A percentile compares a stretch with the other conserved stretches of the same genome.
Conservation (phyloP, 257 asterid genomes). For the Orobanche coerulescens region DNA sequence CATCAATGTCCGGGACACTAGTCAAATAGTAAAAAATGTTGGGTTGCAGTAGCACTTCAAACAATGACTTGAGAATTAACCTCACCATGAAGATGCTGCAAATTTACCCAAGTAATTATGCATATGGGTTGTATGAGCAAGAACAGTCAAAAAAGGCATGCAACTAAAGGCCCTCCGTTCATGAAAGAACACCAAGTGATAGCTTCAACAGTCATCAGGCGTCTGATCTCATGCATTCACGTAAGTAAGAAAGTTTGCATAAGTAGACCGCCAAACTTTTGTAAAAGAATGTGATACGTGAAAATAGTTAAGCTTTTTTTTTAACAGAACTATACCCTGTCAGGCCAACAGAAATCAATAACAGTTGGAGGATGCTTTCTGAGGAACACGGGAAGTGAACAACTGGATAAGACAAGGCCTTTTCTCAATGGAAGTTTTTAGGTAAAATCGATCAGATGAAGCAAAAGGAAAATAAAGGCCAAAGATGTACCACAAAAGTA, state of each 20-base stretch:
- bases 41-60: constrained; percentile 8
- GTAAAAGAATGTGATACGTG: background rate
- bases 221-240: constrained; percentile 10
- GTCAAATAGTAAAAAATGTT: background rate
- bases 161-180: constrained; percentile 14
- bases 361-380: constrained; percentile 5
- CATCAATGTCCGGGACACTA: constrained; percentile 3
- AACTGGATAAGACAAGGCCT: background rate
- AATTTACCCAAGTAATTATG: constrained; percentile 10
- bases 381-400: constrained; percentile 13
- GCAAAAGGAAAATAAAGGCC: constrained; percentile 3
- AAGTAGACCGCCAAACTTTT: constrained; percentile 3
- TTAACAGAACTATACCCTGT: constrained; percentile 3
- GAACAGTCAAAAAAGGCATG: constrained; percentile 10
- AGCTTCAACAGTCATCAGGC: constrained; percentile 12
- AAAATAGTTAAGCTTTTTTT: constrained; percentile 1
- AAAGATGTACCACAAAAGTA: background rate
- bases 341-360: constrained; percentile 5
- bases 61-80: constrained; percentile 11
- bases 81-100: constrained; percentile 3
- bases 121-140: constrained; percentile 7
- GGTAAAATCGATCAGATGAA: constrained; percentile 4
- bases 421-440: constrained; percentile 6
- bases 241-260: background rate
- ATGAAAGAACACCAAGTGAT: background rate